phyloP scores from a whole-genome alignment of 345 rosid species.

The Pistacia atlantica region DNA sequence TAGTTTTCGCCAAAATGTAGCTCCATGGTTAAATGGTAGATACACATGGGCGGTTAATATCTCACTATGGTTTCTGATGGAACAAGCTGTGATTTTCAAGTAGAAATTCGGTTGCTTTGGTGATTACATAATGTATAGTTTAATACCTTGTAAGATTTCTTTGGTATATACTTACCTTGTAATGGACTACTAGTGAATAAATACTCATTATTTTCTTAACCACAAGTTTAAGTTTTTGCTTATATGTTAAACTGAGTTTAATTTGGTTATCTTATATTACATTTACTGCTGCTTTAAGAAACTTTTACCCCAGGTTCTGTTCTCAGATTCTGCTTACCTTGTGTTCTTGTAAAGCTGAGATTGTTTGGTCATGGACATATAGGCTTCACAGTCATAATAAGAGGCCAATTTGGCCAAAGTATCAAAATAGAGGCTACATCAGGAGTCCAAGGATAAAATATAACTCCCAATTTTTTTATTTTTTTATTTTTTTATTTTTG shows the following conservation, averaged over 20 bases:
- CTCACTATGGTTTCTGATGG: background rate
- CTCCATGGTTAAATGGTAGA: background rate
- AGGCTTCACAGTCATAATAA: background rate
- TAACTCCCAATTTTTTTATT: too few relatives aligned
- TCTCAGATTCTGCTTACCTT: background rate
- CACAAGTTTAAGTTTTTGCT: constrained; percentile 7
- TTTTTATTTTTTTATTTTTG: too few relatives aligned
- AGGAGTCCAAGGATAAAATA: too few relatives aligned
- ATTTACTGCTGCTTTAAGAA: background rate
- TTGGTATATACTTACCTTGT: constrained; percentile 11
- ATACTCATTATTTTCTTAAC: background rate
- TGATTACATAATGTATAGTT: background rate
- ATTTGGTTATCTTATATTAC: background rate
- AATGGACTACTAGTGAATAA: background rate
- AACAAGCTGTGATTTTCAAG: background rate
- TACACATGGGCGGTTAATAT: background rate
- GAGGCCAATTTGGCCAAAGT: too few relatives aligned
- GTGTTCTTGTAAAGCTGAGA: background rate
- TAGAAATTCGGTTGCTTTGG: background rate
- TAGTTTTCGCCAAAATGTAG: background rate
- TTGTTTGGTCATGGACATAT: background rate
- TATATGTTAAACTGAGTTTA: background rate
- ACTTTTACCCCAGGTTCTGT: background rate
- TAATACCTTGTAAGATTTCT: background rate
- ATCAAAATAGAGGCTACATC: too few relatives aligned